A percentile compares a stretch with the other conserved stretches of the same genome.
phyloP scores from a whole-genome alignment of 164 flowering plant genomes.

The Tinospora cordifolia region DNA sequence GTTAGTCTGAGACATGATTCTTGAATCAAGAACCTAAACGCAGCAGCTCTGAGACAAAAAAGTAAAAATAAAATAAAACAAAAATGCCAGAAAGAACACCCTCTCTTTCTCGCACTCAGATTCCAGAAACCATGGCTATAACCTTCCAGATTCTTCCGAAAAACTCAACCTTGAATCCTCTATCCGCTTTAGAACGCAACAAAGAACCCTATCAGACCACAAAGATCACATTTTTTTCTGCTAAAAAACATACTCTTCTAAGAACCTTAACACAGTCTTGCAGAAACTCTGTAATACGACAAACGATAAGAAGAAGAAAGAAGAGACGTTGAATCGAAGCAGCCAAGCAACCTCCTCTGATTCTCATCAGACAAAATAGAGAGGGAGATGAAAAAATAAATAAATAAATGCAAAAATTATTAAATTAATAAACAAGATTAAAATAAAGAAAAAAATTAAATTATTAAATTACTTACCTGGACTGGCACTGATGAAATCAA shows the following conservation, averaged over 20 bases:
- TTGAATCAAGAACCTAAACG: constrained; percentile 15
- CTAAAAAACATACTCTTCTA: background rate
- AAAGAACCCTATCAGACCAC: constrained; percentile 4
- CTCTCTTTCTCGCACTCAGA: constrained; percentile 6
- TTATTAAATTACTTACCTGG: too few relatives aligned
- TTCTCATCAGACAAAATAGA: background rate
- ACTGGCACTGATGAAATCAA: constrained; percentile 3
- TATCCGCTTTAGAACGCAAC: background rate
- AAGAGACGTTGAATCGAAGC: too few relatives aligned
- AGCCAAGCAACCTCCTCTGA: too few relatives aligned
- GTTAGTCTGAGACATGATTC: constrained; percentile 78
- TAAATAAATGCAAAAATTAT: too few relatives aligned
- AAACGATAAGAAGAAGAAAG: too few relatives aligned
- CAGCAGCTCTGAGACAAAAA: background rate
- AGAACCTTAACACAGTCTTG: background rate
- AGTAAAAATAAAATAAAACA: too few relatives aligned
- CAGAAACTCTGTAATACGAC: background rate
- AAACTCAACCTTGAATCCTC: background rate
- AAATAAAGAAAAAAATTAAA: too few relatives aligned
- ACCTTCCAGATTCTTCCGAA: background rate
- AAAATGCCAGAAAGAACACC: constrained; percentile 12
- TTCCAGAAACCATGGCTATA: background rate
- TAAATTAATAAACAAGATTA: background rate
- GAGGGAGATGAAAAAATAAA: background rate
- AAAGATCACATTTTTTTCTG: background rate